Percentiles rank a stretch among this genome's conserved stretches.
These are phyloP conservation scores for Cercospora beticola DNA, from an alignment of 2,329 filamentous ascomycete genomes.

Conservation along the genomic window DNA sequence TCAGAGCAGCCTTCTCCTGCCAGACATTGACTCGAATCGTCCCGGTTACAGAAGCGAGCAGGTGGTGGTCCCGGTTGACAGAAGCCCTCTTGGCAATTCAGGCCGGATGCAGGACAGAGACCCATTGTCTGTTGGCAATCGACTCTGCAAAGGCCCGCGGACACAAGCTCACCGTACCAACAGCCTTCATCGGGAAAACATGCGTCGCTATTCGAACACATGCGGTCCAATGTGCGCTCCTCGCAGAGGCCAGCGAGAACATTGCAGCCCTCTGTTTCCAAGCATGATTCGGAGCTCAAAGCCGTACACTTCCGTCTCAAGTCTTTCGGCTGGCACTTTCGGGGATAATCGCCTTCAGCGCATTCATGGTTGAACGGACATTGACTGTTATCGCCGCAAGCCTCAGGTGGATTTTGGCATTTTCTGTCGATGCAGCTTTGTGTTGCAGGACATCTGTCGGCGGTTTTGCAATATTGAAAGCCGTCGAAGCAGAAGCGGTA, in stretches of 20 bases:
- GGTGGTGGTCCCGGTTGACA: too few species aligned
- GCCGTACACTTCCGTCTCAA: background rate
- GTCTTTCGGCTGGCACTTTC: background rate
- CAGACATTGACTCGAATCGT: too few species aligned
- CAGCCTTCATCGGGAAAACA: background rate
- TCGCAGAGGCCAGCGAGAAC: background rate
- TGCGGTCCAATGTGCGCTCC: background rate
- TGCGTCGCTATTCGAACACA: background rate
- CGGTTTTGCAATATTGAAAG: background rate
- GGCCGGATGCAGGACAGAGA: too few species aligned
- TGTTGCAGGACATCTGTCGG: background rate
- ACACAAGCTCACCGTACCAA: background rate
- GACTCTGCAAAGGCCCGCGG: background rate
- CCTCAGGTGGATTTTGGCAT: background rate
- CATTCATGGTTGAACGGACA: background rate
- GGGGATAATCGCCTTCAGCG: background rate
- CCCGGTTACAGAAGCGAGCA: too few species aligned
- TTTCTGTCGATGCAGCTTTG: background rate
- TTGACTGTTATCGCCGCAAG: background rate
- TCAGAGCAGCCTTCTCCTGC: too few species aligned
- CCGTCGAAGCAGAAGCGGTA: background rate
- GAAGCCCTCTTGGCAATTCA: too few species aligned
- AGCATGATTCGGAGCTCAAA: background rate
- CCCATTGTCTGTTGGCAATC: background rate
- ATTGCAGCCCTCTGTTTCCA: background rate